phyloP scores from a whole-genome alignment of 208 protist species.

The Trypanosoma conorhini region DNA sequence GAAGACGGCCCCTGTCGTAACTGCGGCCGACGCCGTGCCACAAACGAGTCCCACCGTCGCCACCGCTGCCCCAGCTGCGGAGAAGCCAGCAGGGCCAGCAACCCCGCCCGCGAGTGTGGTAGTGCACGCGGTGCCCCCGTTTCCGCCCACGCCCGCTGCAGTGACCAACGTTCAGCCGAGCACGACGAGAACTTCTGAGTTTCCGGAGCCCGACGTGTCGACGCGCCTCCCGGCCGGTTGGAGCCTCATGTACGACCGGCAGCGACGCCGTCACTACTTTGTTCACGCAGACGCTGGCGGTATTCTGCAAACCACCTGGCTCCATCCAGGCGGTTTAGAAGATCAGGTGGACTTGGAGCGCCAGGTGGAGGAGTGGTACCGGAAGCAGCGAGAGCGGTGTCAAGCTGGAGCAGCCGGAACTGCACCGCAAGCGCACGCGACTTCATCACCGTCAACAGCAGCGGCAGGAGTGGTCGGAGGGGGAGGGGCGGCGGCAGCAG shows the following conservation, averaged over 20 bases:
- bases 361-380: slow-evolving; percentile 40
- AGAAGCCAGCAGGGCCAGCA: slow-evolving; percentile 8
- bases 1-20: too few species aligned
- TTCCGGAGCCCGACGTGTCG: slow-evolving; percentile 44
- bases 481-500: background rate
- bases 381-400: slow-evolving; percentile 19
- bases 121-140: background rate
- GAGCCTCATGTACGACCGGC: slow-evolving; percentile 53
- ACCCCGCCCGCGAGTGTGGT: background rate
- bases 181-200: background rate
- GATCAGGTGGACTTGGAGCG: slow-evolving; percentile 49
- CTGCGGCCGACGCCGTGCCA: too few species aligned
- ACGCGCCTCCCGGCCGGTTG: slow-evolving; percentile 60
- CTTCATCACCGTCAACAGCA: slow-evolving; percentile 20
- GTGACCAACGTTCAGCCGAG: too few species aligned
- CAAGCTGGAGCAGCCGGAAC: background rate
- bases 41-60: background rate
- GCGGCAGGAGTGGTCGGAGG: slow-evolving; percentile 1
- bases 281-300: slow-evolving; percentile 44
- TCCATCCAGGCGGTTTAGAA: slow-evolving; percentile 52
- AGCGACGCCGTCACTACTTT: slow-evolving; percentile 61
- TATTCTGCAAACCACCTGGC: slow-evolving; percentile 49
- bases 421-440: background rate
- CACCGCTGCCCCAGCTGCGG: background rate
- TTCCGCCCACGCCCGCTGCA: background rate